Percentiles rank a stretch among this genome's conserved stretches.
These are phyloP conservation scores for Peziza echinospora DNA, from an alignment of 495 filamentous ascomycete species.

Conservation along the genomic window DNA sequence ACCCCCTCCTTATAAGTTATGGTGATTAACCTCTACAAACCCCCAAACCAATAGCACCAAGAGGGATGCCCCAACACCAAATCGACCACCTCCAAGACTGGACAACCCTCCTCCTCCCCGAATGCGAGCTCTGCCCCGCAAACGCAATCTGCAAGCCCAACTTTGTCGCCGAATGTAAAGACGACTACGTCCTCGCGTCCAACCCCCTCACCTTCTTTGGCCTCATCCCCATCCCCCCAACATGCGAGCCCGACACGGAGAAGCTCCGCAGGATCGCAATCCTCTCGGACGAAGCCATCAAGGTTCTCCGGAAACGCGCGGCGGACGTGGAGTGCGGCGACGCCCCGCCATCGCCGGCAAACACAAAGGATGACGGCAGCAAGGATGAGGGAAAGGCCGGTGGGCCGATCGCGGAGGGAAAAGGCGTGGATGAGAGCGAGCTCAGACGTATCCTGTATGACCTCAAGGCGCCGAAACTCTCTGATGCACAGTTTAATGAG, in stretches of 20 bases:
- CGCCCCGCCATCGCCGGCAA: conserved; percentile 13
- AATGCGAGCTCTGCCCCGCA: conserved; percentile 76
- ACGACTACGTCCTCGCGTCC: conserved; percentile 62
- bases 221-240: conserved; percentile 62
- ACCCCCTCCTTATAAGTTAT: conserved; percentile 1
- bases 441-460: conserved; percentile 26
- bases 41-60: conserved; percentile 27
- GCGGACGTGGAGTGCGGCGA: conserved; percentile 84
- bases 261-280: conserved; percentile 69
- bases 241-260: conserved; percentile 87
- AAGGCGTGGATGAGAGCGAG: conserved; percentile 49
- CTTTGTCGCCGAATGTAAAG: conserved; percentile 57
- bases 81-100: conserved; percentile 9
- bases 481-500: conserved; percentile 71
- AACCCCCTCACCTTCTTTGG: conserved; percentile 72
- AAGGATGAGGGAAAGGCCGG: conserved; percentile 13
- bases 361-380: conserved; percentile 10
- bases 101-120: conserved; percentile 38
- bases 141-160: conserved; percentile 76
- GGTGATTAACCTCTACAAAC: too few species aligned
- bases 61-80: too few species aligned
- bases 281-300: conserved; percentile 70
- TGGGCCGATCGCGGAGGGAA: conserved; percentile 33
- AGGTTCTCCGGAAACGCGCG: conserved; percentile 63
- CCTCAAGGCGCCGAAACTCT: conserved; percentile 13